Conservation (phyloP, 208 protist genomes). For the Angomonas deanei region DNA sequence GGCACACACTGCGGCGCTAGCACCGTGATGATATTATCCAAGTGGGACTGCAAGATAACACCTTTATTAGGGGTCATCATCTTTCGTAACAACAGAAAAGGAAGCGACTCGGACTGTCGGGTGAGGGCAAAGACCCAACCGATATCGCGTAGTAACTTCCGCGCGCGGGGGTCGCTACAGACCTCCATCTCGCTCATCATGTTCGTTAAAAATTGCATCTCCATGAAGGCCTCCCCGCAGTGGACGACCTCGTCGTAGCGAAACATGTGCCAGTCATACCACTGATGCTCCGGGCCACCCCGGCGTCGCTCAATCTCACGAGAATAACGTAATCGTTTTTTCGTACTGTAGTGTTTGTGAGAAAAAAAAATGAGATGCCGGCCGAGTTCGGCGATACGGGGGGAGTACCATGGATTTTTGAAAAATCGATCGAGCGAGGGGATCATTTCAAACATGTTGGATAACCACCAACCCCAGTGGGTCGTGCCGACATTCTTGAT, state of each 20-base stretch:
- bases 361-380: slow-evolving; percentile 86
- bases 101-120: slow-evolving; percentile 70
- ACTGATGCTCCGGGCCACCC: slow-evolving; percentile 79
- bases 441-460: slow-evolving; percentile 55
- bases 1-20: slow-evolving; percentile 83
- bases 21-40: slow-evolving; percentile 86
- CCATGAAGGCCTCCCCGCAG: slow-evolving; percentile 89
- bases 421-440: slow-evolving; percentile 68
- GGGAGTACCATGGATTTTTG: slow-evolving; percentile 86
- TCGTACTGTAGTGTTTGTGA: slow-evolving; percentile 82
- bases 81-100: slow-evolving; percentile 67
- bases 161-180: slow-evolving; percentile 69
- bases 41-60: slow-evolving; percentile 46
- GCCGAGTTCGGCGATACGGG: slow-evolving; percentile 78
- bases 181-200: slow-evolving; percentile 79
- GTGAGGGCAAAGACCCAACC: slow-evolving; percentile 83
- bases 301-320: slow-evolving; percentile 78
- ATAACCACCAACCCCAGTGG: slow-evolving; percentile 89
- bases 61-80: slow-evolving; percentile 70
- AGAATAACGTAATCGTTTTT: slow-evolving; percentile 66
- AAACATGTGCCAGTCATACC: slow-evolving; percentile 89
- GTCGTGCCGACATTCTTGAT: slow-evolving; percentile 80
- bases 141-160: slow-evolving; percentile 83
- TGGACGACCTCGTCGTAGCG: slow-evolving; percentile 80
- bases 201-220: slow-evolving; percentile 67